These are phyloP conservation scores for Candolleomyces aberdarensis DNA, from an alignment of 768 basidiomycete species.

Conservation along the genomic window DNA sequence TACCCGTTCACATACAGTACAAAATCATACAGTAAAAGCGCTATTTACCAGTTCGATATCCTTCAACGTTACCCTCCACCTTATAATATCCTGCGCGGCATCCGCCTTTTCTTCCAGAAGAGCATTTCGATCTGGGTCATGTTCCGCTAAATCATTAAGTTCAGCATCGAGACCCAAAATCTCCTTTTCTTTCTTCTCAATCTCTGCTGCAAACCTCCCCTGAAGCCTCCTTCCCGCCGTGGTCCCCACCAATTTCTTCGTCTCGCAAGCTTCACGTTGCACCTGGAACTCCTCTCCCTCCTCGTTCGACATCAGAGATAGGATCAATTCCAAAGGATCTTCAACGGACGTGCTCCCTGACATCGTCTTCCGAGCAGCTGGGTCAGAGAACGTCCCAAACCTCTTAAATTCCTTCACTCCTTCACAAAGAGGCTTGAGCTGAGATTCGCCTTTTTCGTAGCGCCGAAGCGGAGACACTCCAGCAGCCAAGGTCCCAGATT, in stretches of 20 bases:
- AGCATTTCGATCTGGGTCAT: neutral
- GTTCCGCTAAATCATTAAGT: neutral
- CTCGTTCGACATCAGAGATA: neutral
- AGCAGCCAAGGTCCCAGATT: neutral
- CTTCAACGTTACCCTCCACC: neutral
- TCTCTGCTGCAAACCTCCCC: neutral
- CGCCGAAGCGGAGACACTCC: neutral
- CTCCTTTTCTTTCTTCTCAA: neutral
- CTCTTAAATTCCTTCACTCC: neutral
- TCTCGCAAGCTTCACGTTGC: neutral
- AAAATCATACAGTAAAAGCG: neutral
- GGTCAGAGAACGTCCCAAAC: neutral
- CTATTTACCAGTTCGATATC: neutral
- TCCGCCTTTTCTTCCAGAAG: neutral
- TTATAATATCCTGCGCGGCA: neutral
- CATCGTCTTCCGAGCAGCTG: neutral
- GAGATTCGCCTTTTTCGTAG: neutral
- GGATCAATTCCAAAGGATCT: neutral
- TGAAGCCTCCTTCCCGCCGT: neutral
- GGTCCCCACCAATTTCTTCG: neutral
- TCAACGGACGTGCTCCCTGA: neutral
- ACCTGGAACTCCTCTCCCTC: neutral
- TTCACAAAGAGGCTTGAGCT: neutral
- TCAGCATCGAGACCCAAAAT: neutral
- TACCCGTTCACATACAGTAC: too few relatives aligned